Percentiles rank a stretch among this genome's conserved stretches.
Evolutionary conservation across 345 rosid species (phyloP).

Genomic region (Pseudoturritis turrita): DNA sequence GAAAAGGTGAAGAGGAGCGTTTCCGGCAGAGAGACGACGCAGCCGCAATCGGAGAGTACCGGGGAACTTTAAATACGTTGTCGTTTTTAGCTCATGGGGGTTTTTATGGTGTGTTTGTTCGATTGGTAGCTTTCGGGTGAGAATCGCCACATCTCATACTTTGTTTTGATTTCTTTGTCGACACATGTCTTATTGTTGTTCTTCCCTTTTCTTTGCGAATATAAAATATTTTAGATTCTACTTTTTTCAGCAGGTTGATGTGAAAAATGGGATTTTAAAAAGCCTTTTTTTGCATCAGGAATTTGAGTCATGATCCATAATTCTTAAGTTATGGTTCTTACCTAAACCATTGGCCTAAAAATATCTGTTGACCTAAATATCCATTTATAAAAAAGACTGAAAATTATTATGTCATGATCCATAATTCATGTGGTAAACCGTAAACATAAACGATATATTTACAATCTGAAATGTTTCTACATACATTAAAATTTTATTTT

Average conservation of each 20-base stretch:
- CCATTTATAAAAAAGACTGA: too few relatives aligned
- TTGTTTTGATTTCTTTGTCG: neutral
- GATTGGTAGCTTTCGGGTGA: neutral
- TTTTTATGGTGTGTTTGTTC: neutral
- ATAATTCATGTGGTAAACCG: too few relatives aligned
- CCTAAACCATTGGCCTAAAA: neutral
- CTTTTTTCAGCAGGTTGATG: neutral
- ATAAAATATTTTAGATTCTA: neutral
- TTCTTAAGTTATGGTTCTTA: neutral
- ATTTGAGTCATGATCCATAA: neutral
- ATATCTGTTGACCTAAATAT: neutral
- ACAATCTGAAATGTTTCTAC: too few relatives aligned
- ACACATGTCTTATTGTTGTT: neutral
- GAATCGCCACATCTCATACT: neutral
- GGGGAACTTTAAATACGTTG: conserved; percentile 16
- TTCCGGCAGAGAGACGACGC: neutral
- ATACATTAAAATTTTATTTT: too few relatives aligned
- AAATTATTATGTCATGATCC: too few relatives aligned
- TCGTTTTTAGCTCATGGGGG: neutral
- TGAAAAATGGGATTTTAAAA: too few relatives aligned
- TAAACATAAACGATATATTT: too few relatives aligned
- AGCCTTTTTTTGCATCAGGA: neutral
- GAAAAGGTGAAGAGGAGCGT: conserved; percentile 20
- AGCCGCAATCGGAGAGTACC: neutral
- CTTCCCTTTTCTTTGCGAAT: neutral